Base-by-base conservation (phyloP, 768 basidiomycete genomes). In the Chalciporus chontae region DNA sequence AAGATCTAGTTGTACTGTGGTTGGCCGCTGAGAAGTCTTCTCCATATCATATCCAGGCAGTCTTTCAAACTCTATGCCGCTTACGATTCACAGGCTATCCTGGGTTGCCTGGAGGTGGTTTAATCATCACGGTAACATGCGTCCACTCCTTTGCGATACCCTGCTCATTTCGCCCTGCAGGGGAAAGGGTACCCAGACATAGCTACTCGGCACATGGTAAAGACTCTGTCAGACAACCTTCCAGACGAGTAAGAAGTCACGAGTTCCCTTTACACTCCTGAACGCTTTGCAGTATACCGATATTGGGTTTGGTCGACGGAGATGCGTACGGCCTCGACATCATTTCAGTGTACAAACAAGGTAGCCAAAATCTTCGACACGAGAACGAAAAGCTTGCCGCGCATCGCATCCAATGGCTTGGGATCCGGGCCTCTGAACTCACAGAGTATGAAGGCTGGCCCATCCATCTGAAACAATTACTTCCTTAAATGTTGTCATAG, bases 171-270 rank as follows among this genome's bases (percentile, higher is more conserved):
- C 2, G 17, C 13, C 43, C 31, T 46, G 26, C 57, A 96, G 94
- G 96, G 96, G 0, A 98, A 96, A 65, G 96, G 96, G 3, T 98
- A 95, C 68, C 96, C 96, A 0, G 96, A 99, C 63, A 69, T 96
- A 4, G 87, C 93, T 3, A 95, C 96, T 0, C 78, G 93, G 7
- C 84, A 94, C 55, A 76, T 98, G 7, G 79, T 94, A 40, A 82
- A 83, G 50, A 80, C 77, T 0, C 73, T 98, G 3, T 77, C 86
- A 1, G 77, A 83, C 34, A 77, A 78, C 29, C 76, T 92, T 17
- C 85, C 86, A 3, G 40, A 66, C 37, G 69, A 69, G 92, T 90
- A 63, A 56, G 71, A 5, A 19, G 5, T n/a, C 17, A 18, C 10
- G 8, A 36, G 27, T 37, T 7, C n/a, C 31, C 40, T 26, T 6